Evolutionary conservation across 1,284 basidiomycete genomes (phyloP).

Genomic region (Apiotrichum sp.): DNA sequence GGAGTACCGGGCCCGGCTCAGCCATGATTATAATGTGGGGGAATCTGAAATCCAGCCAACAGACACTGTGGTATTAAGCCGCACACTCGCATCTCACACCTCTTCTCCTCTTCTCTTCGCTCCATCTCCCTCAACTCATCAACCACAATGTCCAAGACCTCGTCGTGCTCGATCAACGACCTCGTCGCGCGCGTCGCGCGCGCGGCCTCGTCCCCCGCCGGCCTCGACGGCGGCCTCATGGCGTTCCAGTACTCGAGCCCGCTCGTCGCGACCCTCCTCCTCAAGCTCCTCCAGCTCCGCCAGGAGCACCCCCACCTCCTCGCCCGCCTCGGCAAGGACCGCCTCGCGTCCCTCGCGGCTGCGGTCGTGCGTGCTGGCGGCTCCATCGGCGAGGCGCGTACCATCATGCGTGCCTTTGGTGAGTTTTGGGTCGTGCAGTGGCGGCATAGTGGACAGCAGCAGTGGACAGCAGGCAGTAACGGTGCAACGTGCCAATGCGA

Average conservation of each 20-base stretch:
- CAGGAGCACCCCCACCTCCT: conserved; percentile 18
- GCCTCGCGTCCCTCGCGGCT: conserved; percentile 25
- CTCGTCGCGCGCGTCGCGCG: conserved; percentile 28
- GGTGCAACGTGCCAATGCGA: no score
- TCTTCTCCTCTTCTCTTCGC: no score
- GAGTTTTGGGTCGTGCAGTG: conserved; percentile 8
- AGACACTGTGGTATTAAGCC: no score
- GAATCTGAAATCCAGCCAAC: no score
- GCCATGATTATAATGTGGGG: no score
- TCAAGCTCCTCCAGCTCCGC: conserved; percentile 29
- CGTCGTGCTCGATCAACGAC: conserved; percentile 1
- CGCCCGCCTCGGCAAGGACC: conserved; percentile 1
- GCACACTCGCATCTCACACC: no score
- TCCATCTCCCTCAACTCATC: no score
- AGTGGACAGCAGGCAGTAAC: no score
- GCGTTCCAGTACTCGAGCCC: conserved; percentile 40
- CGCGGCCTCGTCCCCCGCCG: conserved; percentile 31
- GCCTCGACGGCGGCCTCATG: conserved; percentile 44
- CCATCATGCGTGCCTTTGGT: conserved; percentile 44
- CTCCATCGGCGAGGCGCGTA: conserved; percentile 38
- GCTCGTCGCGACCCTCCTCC: conserved; percentile 32
- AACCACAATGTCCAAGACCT: conserved; percentile 6
- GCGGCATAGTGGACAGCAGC: no score
- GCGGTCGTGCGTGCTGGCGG: conserved; percentile 31
- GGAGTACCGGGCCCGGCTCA: no score